A percentile compares a stretch with the other conserved stretches of the same genome.
Conservation (phyloP, 225 moss, liverwort and hornwort species). For the Physcomitrellopsis africana region DNA sequence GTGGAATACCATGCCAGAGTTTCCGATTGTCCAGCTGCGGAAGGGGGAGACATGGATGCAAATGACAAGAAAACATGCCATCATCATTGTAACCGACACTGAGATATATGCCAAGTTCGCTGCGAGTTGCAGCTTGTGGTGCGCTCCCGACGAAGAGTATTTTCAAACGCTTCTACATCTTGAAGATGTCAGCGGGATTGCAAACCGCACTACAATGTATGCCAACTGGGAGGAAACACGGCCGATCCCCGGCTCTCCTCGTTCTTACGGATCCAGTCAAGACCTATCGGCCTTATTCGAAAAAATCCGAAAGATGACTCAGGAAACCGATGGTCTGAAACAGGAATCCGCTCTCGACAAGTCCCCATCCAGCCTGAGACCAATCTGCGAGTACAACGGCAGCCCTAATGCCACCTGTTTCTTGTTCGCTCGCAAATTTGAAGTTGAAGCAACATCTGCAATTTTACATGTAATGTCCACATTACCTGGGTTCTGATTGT, state of each 20-base stretch:
- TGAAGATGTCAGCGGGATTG: conserved; percentile 33
- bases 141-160: conserved; percentile 51
- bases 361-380: conserved; percentile 14
- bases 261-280: conserved; percentile 8
- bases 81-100: conserved; percentile 27
- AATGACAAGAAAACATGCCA: conserved; percentile 44
- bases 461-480: conserved; percentile 29
- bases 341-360: conserved; percentile 35
- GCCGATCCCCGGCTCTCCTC: conserved; percentile 25
- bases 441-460: conserved; percentile 19
- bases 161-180: conserved; percentile 51
- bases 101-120: conserved; percentile 40
- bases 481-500: conserved; percentile 32
- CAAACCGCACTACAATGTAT: conserved; percentile 50
- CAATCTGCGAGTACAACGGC: conserved; percentile 37
- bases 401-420: conserved; percentile 30
- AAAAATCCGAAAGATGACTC: conserved; percentile 28
- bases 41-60: conserved; percentile 61
- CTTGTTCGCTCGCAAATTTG: conserved; percentile 51
- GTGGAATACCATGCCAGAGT: conserved; percentile 44
- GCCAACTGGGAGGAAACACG: conserved; percentile 44
- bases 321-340: conserved; percentile 35
- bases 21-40: conserved; percentile 38
- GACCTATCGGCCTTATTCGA: conserved; percentile 28
- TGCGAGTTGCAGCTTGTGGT: conserved; percentile 28